Evolutionary conservation across 768 basidiomycete genomes (phyloP).

Genomic region (Boletus bicolor): DNA sequence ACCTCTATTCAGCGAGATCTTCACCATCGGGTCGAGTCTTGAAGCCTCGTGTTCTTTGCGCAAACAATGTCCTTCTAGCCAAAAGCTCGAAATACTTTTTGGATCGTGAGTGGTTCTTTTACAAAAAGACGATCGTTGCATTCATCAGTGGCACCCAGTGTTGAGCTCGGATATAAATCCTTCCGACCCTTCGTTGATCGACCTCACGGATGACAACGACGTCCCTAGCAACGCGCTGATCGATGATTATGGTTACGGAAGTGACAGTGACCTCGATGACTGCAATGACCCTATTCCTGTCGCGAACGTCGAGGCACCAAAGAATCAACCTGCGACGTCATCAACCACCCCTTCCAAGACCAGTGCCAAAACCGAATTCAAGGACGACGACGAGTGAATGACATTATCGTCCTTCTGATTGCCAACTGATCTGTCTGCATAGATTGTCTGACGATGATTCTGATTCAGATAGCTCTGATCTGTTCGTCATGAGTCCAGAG

Average conservation of each 20-base stretch:
- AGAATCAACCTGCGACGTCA: background rate
- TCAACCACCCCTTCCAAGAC: background rate
- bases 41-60: conserved; percentile 24
- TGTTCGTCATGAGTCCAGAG: conserved; percentile 21
- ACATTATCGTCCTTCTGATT: background rate
- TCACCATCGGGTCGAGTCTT: conserved; percentile 3
- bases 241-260: conserved; percentile 31
- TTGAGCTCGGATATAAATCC: conserved; percentile 7
- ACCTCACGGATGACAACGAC: conserved; percentile 11
- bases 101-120: conserved; percentile 14
- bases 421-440: background rate
- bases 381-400: conserved; percentile 10
- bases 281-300: conserved; percentile 5
- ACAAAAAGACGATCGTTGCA: background rate
- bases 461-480: conserved; percentile 14
- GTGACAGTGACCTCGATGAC: conserved; percentile 37
- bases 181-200: conserved; percentile 11
- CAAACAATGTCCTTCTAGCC: conserved; percentile 27
- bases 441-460: conserved; percentile 15
- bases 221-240: conserved; percentile 6
- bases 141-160: conserved; percentile 9
- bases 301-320: background rate
- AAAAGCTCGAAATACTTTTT: conserved; percentile 30
- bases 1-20: conserved; percentile 27
- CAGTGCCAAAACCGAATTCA: background rate